These are phyloP conservation scores for Clitopilus passeckerianus DNA, from an alignment of 768 basidiomycete species.

Conservation along the genomic window DNA sequence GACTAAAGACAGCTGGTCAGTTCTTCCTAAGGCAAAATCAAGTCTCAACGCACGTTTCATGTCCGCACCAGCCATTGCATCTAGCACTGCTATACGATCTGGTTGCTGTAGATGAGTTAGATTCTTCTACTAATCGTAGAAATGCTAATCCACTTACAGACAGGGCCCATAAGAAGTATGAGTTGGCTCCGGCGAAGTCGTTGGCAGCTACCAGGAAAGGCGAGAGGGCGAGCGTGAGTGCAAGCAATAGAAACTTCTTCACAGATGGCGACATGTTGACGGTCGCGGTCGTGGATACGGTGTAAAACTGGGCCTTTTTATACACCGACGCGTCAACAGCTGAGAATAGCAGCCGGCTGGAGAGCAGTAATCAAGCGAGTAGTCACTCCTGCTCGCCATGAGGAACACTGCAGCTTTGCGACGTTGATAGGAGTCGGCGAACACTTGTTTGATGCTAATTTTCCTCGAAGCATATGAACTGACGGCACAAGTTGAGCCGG, in stretches of 20 bases:
- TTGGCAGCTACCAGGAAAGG: conserved; percentile 13
- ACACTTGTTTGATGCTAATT: neutral
- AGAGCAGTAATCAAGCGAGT: neutral
- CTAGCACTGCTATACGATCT: conserved; percentile 12
- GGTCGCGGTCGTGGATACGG: neutral
- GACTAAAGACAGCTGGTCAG: conserved; percentile 5
- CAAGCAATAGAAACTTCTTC: conserved; percentile 2
- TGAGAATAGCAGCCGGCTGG: neutral
- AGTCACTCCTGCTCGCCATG: neutral
- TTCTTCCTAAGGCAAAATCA: neutral
- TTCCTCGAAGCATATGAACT: neutral
- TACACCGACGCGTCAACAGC: neutral
- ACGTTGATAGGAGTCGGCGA: too few relatives aligned
- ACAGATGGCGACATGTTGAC: neutral
- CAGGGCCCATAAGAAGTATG: conserved; percentile 18
- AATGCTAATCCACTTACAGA: conserved; percentile 8
- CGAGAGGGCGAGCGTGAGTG: conserved; percentile 2
- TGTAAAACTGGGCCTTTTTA: neutral
- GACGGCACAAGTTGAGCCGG: too few relatives aligned
- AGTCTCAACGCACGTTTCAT: conserved; percentile 11
- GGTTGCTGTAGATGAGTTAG: conserved; percentile 4
- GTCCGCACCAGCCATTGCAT: conserved; percentile 13
- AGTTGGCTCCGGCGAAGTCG: conserved; percentile 22
- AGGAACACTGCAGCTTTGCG: neutral
- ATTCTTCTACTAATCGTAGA: neutral